phyloP scores from a whole-genome alignment of 495 filamentous ascomycete species.

The Aspergillus steynii region DNA sequence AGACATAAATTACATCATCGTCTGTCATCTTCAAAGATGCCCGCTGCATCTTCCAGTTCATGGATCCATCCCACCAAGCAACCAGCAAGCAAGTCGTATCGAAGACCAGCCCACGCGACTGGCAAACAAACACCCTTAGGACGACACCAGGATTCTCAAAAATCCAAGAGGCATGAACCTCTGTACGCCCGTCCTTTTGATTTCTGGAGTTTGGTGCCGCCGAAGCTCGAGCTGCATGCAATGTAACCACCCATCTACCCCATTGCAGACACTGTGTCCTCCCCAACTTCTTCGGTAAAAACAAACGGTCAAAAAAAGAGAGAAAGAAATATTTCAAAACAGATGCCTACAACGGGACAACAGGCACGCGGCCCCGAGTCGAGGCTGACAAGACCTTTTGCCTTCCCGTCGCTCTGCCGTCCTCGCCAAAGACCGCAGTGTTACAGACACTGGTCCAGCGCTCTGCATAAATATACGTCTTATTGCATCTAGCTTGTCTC shows the following conservation, averaged over 20 bases:
- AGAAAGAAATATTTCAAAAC: background rate
- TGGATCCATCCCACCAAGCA: too few relatives aligned
- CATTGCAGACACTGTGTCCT: background rate
- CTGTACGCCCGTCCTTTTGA: background rate
- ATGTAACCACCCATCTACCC: too few relatives aligned
- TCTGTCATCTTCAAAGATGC: background rate
- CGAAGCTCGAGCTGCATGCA: background rate
- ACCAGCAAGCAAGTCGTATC: too few relatives aligned
- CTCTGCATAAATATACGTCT: too few relatives aligned
- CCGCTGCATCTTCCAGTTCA: too few relatives aligned
- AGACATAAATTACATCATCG: background rate
- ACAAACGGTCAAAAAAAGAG: background rate
- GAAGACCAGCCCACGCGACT: background rate
- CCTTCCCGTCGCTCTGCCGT: too few relatives aligned
- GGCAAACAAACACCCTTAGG: background rate
- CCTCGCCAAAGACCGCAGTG: too few relatives aligned
- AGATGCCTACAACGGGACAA: too few relatives aligned
- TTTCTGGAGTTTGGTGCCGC: background rate
- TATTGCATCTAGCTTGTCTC: too few relatives aligned
- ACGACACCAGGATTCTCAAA: background rate
- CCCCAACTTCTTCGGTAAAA: background rate
- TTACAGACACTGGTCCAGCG: too few relatives aligned
- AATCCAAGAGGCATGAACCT: background rate
- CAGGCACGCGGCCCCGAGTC: too few relatives aligned
- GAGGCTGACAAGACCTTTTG: too few relatives aligned